Evolutionary conservation across 2,329 filamentous ascomycete species (phyloP), one percentile per base, ranked within the genome.

Genomic region (Coniosporium tulheliwenetii): DNA sequence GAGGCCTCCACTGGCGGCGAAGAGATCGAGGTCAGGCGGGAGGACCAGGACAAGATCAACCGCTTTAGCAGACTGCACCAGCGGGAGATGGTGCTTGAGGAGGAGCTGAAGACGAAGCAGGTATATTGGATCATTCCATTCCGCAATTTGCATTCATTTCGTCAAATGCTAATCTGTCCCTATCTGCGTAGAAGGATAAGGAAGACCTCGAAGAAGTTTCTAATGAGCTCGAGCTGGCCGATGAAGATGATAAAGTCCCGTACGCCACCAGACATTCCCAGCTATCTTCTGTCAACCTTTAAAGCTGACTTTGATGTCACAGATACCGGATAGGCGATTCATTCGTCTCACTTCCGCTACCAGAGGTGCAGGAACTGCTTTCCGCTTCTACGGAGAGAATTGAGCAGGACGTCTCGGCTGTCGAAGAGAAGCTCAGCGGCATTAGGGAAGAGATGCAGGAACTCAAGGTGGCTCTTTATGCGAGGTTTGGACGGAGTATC

Each of bases 41-140:
- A 96, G 60, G 91, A 98, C 59, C 91, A 98, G 63, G 87, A 96
- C 66, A 93, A 91, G 66, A 98, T 98, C 75, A 98, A 98, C 66
- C 81, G 79, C 48, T 98, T 98, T 70, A 95, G 87, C 62, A 79
- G 86, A 36, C 70, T 98, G 47, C 91, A 98, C 60, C 85, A 93
- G 58, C 81, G 84, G 39, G 83, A 94, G 59, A 71, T 81, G 30
- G 62, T 70, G 2, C 60, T 96, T 3, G 79, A 93, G 56, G 86
- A 93, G 38, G 78, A 91, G 51, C 64, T 96, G 48, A 81, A 81
- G 56, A 60, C 64, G 5, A 95, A 93, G 60, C 77, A 77, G 59
- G 89, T 87, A 59, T 45, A 76, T 61, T 12, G 19, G 19, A 26
- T 26, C 19, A 26, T 26, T 26, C 19, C 34, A 26, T 31, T 37